These are phyloP conservation scores for Phaffomyces thermotolerans DNA, from an alignment of 805 yeast species.

Conservation along the genomic window DNA sequence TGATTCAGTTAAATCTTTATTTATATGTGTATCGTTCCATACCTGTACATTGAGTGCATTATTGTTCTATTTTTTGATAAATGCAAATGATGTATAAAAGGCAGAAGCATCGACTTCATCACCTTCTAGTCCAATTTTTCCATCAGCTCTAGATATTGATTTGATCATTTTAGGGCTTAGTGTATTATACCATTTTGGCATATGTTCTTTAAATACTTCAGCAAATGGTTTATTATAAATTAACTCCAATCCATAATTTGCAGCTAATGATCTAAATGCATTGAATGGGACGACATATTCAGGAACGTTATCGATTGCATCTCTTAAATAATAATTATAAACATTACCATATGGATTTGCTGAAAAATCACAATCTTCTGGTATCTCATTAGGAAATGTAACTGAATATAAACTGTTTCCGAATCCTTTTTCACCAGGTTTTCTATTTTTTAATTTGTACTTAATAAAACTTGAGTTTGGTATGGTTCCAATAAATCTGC, in stretches of 20 bases:
- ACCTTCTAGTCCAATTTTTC: constrained; percentile 80
- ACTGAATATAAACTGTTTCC: constrained; percentile 84
- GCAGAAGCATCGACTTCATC: constrained; percentile 82
- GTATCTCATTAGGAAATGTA: constrained; percentile 70
- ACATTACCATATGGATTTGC: constrained; percentile 70
- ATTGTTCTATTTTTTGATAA: constrained; percentile 39
- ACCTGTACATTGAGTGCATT: not conserved
- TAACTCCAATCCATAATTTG: constrained; percentile 70
- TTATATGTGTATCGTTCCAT: not conserved
- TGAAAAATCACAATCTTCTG: constrained; percentile 64
- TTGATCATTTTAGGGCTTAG: constrained; percentile 57
- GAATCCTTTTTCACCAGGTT: constrained; percentile 56
- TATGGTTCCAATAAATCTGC: constrained; percentile 86
- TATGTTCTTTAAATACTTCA: constrained; percentile 74
- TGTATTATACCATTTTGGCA: constrained; percentile 54
- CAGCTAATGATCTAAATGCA: constrained; percentile 72
- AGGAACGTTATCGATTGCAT: constrained; percentile 95
- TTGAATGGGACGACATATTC: constrained; percentile 97
- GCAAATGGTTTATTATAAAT: constrained; percentile 70
- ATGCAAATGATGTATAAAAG: constrained; percentile 80
- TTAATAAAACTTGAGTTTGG: constrained; percentile 85
- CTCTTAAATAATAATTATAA: constrained; percentile 75
- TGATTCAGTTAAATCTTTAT: not conserved
- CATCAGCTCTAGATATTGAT: constrained; percentile 66
- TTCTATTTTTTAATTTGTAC: constrained; percentile 47